Evolutionary conservation across 805 yeast species (phyloP).

Genomic region (Starmerella davenportii): DNA sequence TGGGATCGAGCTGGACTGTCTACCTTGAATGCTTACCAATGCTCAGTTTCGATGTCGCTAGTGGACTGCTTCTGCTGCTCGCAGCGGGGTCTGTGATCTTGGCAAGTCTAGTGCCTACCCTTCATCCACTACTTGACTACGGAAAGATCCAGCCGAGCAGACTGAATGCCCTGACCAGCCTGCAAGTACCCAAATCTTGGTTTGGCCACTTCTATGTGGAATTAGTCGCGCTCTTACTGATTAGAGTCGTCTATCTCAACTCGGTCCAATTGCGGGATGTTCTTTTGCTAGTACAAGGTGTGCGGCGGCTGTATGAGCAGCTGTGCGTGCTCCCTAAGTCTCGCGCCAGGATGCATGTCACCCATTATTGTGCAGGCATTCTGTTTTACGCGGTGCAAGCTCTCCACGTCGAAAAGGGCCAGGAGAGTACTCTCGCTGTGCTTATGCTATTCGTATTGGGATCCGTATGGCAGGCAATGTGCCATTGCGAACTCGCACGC

Average conservation of each 20-base stretch:
- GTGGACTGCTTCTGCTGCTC: neutral
- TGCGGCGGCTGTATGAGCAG: constrained; percentile 36
- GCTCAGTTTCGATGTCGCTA: neutral
- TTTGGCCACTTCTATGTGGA: constrained; percentile 22
- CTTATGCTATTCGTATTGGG: constrained; percentile 21
- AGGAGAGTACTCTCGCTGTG: neutral
- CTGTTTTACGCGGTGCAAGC: constrained; percentile 27
- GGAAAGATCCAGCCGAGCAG: constrained; percentile 15
- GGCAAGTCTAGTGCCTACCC: constrained; percentile 5
- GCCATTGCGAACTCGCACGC: constrained; percentile 33
- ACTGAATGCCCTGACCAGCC: constrained; percentile 1
- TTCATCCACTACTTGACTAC: constrained; percentile 17
- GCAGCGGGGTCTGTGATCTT: constrained; percentile 8
- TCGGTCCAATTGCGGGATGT: constrained; percentile 2
- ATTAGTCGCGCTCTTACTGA: constrained; percentile 4
- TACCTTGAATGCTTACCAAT: constrained; percentile 1
- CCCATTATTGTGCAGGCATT: constrained; percentile 43
- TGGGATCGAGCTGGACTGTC: too few relatives aligned
- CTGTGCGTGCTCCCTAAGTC: constrained; percentile 25
- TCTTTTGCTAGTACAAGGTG: constrained; percentile 27
- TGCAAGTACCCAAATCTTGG: constrained; percentile 22
- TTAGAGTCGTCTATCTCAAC: neutral
- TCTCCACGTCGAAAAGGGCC: neutral
- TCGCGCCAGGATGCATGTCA: constrained; percentile 33
- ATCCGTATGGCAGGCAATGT: constrained; percentile 30